A percentile compares a stretch with the other conserved stretches of the same genome.
phyloP scores from a whole-genome alignment of 768 basidiomycete genomes.

The Termitomyces sp. region DNA sequence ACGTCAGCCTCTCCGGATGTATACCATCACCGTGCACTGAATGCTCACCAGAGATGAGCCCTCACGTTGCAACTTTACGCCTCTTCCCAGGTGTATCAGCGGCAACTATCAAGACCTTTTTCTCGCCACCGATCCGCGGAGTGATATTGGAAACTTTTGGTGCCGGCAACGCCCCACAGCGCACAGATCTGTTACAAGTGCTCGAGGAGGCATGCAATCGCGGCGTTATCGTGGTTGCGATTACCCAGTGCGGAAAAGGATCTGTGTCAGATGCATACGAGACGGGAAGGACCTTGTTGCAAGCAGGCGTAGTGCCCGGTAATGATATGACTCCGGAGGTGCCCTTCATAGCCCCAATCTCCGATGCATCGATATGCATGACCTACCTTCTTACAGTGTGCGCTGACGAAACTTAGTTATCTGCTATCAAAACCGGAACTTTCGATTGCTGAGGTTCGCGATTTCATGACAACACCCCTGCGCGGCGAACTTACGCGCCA shows the following conservation, averaged over 20 bases:
- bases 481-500: constrained; percentile 83
- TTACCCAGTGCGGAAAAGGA: constrained; percentile 87
- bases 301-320: constrained; percentile 78
- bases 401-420: constrained; percentile 86
- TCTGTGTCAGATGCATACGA: constrained; percentile 83
- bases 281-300: constrained; percentile 65
- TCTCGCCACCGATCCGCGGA: constrained; percentile 69
- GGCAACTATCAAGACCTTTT: constrained; percentile 70
- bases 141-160: constrained; percentile 92
- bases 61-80: constrained; percentile 79
- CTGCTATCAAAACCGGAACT: constrained; percentile 85
- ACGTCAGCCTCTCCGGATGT: constrained; percentile 33
- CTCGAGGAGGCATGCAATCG: constrained; percentile 79
- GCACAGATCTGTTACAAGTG: constrained; percentile 68
- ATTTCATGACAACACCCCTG: constrained; percentile 71
- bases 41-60: constrained; percentile 59
- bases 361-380: not conserved
- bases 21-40: not conserved
- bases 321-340: constrained; percentile 98
- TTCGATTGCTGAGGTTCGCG: constrained; percentile 59
- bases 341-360: not conserved
- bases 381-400: constrained; percentile 52
- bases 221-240: constrained; percentile 86
- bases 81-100: constrained; percentile 86
- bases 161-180: constrained; percentile 88